Conservation (phyloP, 306 rosid genomes). For the Delonix regia region DNA sequence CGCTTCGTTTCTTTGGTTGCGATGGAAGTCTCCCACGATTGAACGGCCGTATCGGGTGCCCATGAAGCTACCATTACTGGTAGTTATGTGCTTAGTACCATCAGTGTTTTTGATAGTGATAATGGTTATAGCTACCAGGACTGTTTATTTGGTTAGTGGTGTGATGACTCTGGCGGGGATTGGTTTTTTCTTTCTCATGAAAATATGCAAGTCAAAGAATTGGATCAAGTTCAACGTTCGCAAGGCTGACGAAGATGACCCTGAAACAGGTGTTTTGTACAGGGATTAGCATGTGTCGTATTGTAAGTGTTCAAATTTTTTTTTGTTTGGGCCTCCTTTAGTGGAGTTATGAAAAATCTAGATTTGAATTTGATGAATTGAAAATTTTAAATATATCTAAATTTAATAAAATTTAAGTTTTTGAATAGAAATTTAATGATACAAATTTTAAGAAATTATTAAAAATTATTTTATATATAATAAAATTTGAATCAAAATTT, state of each 20-base stretch:
- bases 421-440: too few species aligned
- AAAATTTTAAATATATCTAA: too few species aligned
- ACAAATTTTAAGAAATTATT: too few species aligned
- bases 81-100: slow-evolving; percentile 55
- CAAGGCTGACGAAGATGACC: not conserved
- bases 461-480: too few species aligned
- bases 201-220: slow-evolving; percentile 37
- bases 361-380: too few species aligned
- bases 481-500: too few species aligned
- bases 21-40: slow-evolving; percentile 47
- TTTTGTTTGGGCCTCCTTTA: too few species aligned
- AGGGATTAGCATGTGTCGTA: too few species aligned
- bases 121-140: slow-evolving; percentile 50
- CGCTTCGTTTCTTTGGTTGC: slow-evolving; percentile 58
- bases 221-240: slow-evolving; percentile 13
- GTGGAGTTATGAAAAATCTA: too few species aligned
- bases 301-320: too few species aligned
- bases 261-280: too few species aligned
- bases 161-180: slow-evolving; percentile 53
- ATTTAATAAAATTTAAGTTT: too few species aligned
- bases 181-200: slow-evolving; percentile 45
- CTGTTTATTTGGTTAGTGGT: slow-evolving; percentile 51
- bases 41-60: slow-evolving; percentile 64
- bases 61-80: slow-evolving; percentile 40
- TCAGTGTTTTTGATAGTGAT: slow-evolving; percentile 50